Base-by-base conservation (phyloP, 2,329 filamentous ascomycete genomes). In the Xylariaceae sp. region DNA sequence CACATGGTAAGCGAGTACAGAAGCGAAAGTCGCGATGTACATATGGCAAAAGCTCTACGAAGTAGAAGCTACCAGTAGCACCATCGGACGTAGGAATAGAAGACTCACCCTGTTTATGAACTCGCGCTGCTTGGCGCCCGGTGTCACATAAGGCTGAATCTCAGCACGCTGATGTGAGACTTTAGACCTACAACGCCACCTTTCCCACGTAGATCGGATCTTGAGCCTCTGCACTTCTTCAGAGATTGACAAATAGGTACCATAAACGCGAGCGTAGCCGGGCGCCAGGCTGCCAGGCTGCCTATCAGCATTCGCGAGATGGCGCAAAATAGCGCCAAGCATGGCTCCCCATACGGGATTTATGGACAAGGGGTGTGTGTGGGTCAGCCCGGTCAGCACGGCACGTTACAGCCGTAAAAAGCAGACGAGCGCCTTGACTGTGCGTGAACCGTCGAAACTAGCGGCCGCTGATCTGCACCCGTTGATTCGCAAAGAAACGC, bases 81-180 rank as follows among this genome's bases (percentile, higher is more conserved):
- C n/a, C n/a, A n/a, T n/a, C n/a, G n/a, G n/a, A n/a, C n/a, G n/a
- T n/a, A n/a, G n/a, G n/a, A n/a, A n/a, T n/a, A 13, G n/a, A 32
- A 6, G 33, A n/a, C 32, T 36, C 33, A 11, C 21, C 18, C 26
- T 16, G 21, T 9, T 42, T 49, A 43, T 39, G 9, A 24, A 18
- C 27, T 26, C 16, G n/a, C 32, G 24, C 20, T 42, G 2, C 6
- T 13, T n/a, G 16, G 24, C 39, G 35, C 43, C 23, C 15, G 18
- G 27, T 4, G 11, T 16, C 21, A 6, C 3, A 53, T 56, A 35
- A 53, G 44, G 47, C 49, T 46, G 44, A 42, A 53, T 40, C 21
- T 36, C 32, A 40, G 7, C 11, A 30, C 8, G 54, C 54, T 57
- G 54, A 57, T 41, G 40, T 57, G 54, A 57, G 42, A 33, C 26